A percentile compares a stretch with the other conserved stretches of the same genome.
Conservation (phyloP, 345 rosid species). For the Odontarrhena argentea region DNA sequence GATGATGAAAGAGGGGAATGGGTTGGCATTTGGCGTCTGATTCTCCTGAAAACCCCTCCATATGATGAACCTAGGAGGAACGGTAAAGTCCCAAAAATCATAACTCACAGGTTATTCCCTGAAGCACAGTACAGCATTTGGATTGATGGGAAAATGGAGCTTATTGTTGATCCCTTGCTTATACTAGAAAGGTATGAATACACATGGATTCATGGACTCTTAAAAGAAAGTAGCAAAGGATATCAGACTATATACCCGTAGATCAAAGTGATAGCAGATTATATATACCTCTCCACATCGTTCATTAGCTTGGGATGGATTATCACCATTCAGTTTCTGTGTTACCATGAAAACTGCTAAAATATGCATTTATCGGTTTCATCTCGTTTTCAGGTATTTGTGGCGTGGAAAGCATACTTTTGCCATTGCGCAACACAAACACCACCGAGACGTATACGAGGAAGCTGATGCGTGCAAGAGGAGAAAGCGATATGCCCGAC, state of each 20-base stretch:
- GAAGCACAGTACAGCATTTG: constrained; percentile 92
- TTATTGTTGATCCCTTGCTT: constrained; percentile 82
- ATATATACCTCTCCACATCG: constrained; percentile 4
- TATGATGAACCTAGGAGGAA: constrained; percentile 97
- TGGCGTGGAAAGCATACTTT: constrained; percentile 93
- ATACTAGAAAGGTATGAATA: constrained; percentile 78
- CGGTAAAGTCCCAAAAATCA: constrained; percentile 92
- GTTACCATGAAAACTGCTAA: constrained; percentile 12
- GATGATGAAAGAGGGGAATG: constrained; percentile 75
- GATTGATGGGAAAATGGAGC: constrained; percentile 99
- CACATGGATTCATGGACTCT: not conserved
- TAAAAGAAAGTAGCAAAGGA: not conserved
- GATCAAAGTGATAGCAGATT: not conserved
- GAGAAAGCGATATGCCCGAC: constrained; percentile 90
- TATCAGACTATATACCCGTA: not conserved
- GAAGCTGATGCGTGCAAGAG: constrained; percentile 97
- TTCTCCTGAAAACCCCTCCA: constrained; percentile 79
- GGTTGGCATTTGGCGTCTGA: constrained; percentile 95
- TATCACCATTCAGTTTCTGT: constrained; percentile 1
- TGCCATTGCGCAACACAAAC: constrained; percentile 96
- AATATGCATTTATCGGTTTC: constrained; percentile 23
- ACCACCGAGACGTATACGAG: constrained; percentile 80
- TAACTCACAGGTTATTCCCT: constrained; percentile 97
- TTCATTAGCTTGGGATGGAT: constrained; percentile 10
- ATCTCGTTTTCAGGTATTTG: constrained; percentile 58